Evolutionary conservation across 129 eudicot genomes (phyloP).

Genomic region (Kitagawia praeruptora): DNA sequence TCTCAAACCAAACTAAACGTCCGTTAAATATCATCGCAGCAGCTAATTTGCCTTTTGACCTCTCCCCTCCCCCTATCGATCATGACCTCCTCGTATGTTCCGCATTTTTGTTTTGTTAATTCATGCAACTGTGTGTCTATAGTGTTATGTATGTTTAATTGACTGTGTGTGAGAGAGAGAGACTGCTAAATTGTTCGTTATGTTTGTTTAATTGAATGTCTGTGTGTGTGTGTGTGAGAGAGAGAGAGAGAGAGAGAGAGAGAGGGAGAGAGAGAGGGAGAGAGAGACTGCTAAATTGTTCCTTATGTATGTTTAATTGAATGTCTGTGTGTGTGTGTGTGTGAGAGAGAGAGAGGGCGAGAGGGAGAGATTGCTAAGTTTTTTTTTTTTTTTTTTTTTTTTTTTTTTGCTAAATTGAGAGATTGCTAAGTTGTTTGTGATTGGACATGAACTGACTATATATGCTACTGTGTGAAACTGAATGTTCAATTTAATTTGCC

Average conservation of each 20-base stretch:
- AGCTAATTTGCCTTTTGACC: constrained; percentile 54
- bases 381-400: too few species aligned
- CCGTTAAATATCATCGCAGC: constrained; percentile 5
- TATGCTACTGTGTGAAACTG: background rate
- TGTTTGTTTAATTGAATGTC: too few species aligned
- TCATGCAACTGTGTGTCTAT: too few species aligned
- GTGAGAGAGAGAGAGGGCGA: too few species aligned
- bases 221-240: background rate
- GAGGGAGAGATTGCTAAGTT: too few species aligned
- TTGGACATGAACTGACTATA: background rate
- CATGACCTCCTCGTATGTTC: constrained; percentile 51
- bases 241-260: background rate
- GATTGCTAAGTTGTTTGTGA: background rate
- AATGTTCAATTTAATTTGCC: too few species aligned
- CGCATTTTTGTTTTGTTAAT: background rate
- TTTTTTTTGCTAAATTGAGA: too few species aligned
- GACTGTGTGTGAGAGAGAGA: background rate
- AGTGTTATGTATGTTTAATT: background rate
- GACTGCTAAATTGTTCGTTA: too few species aligned
- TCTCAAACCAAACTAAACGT: background rate
- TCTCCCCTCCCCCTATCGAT: constrained; percentile 86
- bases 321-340: too few species aligned
- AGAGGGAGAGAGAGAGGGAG: too few species aligned
- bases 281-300: too few species aligned
- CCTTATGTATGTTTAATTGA: too few species aligned